Evolutionary conservation across 768 basidiomycete genomes (phyloP).

Genomic region (Psilocybe azurescens): DNA sequence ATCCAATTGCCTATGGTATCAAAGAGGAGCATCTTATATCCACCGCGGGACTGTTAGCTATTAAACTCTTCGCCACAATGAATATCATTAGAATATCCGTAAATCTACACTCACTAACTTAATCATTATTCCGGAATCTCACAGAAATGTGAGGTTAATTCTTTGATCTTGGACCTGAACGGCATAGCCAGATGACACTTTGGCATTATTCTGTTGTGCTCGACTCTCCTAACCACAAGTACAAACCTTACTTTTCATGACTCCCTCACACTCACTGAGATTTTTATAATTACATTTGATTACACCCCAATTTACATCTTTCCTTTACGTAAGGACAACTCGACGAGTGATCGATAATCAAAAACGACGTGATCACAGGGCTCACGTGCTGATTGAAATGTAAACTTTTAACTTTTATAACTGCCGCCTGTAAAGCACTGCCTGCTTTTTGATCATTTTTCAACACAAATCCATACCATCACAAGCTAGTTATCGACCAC

Average conservation of each 20-base stretch:
- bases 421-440: conserved; percentile 1
- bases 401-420: not conserved
- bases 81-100: too few species aligned
- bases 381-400: conserved; percentile 15
- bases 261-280: too few species aligned
- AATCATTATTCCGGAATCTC: not conserved
- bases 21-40: not conserved
- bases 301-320: too few species aligned
- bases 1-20: not conserved
- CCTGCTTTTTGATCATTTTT: conserved; percentile 3
- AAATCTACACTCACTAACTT: not conserved
- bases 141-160: too few species aligned
- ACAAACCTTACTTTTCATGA: too few species aligned
- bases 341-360: conserved; percentile 8
- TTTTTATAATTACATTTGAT: too few species aligned
- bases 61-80: too few species aligned
- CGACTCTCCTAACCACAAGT: too few species aligned
- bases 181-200: too few species aligned
- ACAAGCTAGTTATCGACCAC: not conserved
- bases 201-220: too few species aligned
- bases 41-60: not conserved
- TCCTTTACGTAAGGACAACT: not conserved
- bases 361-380: not conserved
- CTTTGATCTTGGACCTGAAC: not conserved
- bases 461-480: conserved; percentile 15